Evolutionary conservation across 345 rosid genomes (phyloP), one percentile per base, ranked within the genome.

Genomic region (Barbarea vulgaris): DNA sequence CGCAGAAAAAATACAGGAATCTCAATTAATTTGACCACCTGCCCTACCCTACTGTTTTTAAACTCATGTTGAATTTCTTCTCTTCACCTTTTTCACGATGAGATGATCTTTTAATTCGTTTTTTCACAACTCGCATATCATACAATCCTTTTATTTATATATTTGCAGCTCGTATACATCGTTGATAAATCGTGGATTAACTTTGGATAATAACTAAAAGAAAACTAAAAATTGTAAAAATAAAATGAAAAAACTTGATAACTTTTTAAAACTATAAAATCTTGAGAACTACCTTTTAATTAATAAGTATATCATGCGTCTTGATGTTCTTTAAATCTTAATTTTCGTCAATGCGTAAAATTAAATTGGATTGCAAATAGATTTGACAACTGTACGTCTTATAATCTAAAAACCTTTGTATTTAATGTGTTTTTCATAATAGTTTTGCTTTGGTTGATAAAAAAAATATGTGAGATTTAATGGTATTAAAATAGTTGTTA

Each of bases 1-100:
- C 72, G 59, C 50, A 7, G 46, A 56, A 74, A 44, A 64, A 17
- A 7, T 12, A 65, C 39, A 31, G 2, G 30, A 22, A 47, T 60
- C 50, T 60, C 28, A 71, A 24, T 34, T 47, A 60, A 59, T 47
- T 70, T 46, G 46, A 42, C 56, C 53, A 70, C 57, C 47, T 30
- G 74, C 74, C 44, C 46, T 54, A 42, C 42, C 21, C 41, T 3
- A 21, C 21, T 30, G 17, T 39, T 55, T 41, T 41, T 8, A 42
- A 41, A 15, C 48, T 17, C 21, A 21, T 22, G 46, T 70, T 70
- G 66, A 30, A 57, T 70, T 70, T 58, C 21, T 31, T 57, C 19
- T 57, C 56, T 25, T 56, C 17, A 44, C 56, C 33, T 57, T 56
- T 14, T 39, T 53, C 1, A 42, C 65, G 14, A n/a, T 30, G 27